Conservation (phyloP, 352 stramenopile genomes). For the Hyaloperonospora brassicae region DNA sequence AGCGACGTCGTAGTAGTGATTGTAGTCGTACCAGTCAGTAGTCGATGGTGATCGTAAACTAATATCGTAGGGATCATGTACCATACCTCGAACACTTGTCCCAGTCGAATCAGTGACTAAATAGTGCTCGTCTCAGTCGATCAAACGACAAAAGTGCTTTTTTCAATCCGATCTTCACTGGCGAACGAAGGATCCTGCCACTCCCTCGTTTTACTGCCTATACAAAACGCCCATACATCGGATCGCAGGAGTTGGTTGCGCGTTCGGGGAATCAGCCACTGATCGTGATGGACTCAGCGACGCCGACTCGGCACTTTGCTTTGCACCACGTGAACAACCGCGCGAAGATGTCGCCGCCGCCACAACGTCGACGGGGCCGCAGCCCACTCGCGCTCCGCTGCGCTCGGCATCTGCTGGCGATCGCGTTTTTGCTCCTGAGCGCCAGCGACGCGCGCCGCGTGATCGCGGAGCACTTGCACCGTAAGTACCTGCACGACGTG, state of each 20-base stretch:
- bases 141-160: not conserved
- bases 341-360: slow-evolving; percentile 18
- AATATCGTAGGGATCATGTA: slow-evolving; percentile 14
- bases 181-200: not conserved
- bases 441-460: slow-evolving; percentile 32
- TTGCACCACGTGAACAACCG: slow-evolving; percentile 17
- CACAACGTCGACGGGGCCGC: slow-evolving; percentile 4
- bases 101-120: too few relatives aligned
- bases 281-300: slow-evolving; percentile 23
- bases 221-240: slow-evolving; percentile 18
- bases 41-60: not conserved
- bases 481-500: slow-evolving; percentile 6
- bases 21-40: too few relatives aligned
- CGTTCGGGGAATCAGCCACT: slow-evolving; percentile 28
- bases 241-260: slow-evolving; percentile 20
- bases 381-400: slow-evolving; percentile 10
- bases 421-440: slow-evolving; percentile 25
- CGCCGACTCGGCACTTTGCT: slow-evolving; percentile 20
- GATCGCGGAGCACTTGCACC: slow-evolving; percentile 27
- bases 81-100: too few relatives aligned
- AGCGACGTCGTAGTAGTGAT: too few relatives aligned
- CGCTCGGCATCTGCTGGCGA: slow-evolving; percentile 17
- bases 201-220: slow-evolving; percentile 8
- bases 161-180: not conserved
- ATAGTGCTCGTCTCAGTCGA: too few relatives aligned